These are phyloP conservation scores for Linanthus parryae DNA, from an alignment of 148 eudicot species.

Conservation along the genomic window DNA sequence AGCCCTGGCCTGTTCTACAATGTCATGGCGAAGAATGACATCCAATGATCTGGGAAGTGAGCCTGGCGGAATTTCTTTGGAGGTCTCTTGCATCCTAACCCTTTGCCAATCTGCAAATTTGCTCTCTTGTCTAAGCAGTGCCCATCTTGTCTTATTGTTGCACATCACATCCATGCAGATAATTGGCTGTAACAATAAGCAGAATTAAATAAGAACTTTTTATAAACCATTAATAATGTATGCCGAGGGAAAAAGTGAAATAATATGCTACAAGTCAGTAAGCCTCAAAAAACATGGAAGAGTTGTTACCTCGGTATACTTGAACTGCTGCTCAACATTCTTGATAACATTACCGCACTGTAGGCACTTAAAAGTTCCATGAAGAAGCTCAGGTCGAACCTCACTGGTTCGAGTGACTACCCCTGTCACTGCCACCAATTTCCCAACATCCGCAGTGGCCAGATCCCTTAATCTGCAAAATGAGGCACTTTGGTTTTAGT, in stretches of 20 bases:
- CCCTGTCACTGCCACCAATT: conserved; percentile 78
- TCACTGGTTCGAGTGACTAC: conserved; percentile 97
- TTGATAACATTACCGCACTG: conserved; percentile 72
- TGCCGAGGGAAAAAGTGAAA: neutral
- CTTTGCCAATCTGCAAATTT: conserved; percentile 99
- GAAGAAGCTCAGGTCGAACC: conserved; percentile 94
- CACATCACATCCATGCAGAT: conserved; percentile 86
- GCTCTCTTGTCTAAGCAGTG: conserved; percentile 83
- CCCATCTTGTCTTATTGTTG: conserved; percentile 71
- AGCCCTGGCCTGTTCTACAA: conserved; percentile 98
- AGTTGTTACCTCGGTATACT: conserved; percentile 79
- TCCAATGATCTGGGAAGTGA: conserved; percentile 95
- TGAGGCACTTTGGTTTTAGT: neutral
- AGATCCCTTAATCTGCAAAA: conserved; percentile 71
- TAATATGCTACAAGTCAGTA: too few species aligned
- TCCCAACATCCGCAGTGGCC: conserved; percentile 75
- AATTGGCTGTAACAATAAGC: conserved; percentile 53
- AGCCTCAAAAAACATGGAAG: too few species aligned
- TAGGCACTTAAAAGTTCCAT: conserved; percentile 89
- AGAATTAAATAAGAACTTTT: neutral
- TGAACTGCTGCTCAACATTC: conserved; percentile 92
- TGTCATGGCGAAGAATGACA: conserved; percentile 90
- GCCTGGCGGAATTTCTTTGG: conserved; percentile 96
- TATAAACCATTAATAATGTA: neutral
- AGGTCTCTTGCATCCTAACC: conserved; percentile 94